A percentile compares a stretch with the other conserved stretches of the same genome.
Evolutionary conservation across 352 stramenopile species (phyloP).

Genomic region (Globisporangium polare): DNA sequence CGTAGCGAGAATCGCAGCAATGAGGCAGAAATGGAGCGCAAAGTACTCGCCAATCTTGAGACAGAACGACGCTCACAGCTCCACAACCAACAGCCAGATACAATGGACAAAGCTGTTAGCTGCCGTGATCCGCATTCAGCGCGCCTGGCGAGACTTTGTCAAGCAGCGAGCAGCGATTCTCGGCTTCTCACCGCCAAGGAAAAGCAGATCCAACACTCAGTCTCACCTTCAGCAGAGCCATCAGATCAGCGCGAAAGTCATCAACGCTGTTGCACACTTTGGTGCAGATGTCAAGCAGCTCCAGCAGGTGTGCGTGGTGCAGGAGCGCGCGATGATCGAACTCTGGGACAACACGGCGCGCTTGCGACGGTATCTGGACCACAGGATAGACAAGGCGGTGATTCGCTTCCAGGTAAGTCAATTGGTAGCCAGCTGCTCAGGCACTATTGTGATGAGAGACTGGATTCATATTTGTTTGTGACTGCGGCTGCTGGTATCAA

Average conservation of each 20-base stretch:
- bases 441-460: neutral
- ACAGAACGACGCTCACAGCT: neutral
- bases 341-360: slow-evolving; percentile 21
- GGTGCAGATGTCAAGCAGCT: slow-evolving; percentile 34
- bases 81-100: neutral
- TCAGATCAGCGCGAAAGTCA: neutral
- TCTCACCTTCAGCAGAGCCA: slow-evolving; percentile 6
- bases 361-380: slow-evolving; percentile 16
- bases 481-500: neutral
- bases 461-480: no score
- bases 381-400: slow-evolving; percentile 4
- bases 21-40: slow-evolving; percentile 8
- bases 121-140: slow-evolving; percentile 21
- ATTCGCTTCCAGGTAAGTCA: slow-evolving; percentile 23
- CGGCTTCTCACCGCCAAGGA: neutral
- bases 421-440: neutral
- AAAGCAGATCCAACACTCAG: neutral
- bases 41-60: slow-evolving; percentile 20
- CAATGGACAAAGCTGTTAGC: slow-evolving; percentile 6
- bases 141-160: slow-evolving; percentile 18
- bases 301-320: slow-evolving; percentile 41
- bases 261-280: slow-evolving; percentile 12
- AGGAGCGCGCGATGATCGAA: slow-evolving; percentile 31
- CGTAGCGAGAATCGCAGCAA: slow-evolving; percentile 11
- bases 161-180: slow-evolving; percentile 2